phyloP scores from a whole-genome alignment of 257 asterid genomes.

The Verbena officinalis region DNA sequence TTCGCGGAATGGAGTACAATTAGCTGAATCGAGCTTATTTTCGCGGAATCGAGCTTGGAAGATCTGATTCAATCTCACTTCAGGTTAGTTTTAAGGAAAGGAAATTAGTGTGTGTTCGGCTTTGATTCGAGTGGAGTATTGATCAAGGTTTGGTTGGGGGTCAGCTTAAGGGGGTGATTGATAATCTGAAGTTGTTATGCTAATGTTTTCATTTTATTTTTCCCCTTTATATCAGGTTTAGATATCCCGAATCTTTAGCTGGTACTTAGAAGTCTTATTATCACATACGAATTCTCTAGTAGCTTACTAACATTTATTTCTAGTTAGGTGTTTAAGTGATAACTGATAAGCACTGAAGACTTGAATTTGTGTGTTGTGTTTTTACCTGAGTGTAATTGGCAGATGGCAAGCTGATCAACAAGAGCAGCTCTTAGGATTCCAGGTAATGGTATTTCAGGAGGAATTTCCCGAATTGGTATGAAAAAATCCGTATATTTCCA shows the following conservation, averaged over 20 bases:
- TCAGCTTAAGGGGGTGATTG: conserved; percentile 15
- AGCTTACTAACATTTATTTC: conserved; percentile 16
- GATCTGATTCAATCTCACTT: too few relatives aligned
- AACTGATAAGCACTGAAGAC: neutral
- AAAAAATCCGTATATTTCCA: too few relatives aligned
- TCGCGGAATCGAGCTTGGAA: too few relatives aligned
- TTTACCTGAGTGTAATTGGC: conserved; percentile 21
- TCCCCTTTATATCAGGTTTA: neutral
- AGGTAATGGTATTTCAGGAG: too few relatives aligned
- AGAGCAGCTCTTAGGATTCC: too few relatives aligned
- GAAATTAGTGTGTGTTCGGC: too few relatives aligned
- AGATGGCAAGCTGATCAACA: too few relatives aligned
- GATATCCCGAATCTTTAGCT: conserved; percentile 4
- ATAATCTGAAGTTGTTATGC: neutral
- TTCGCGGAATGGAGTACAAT: too few relatives aligned
- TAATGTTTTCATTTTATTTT: neutral
- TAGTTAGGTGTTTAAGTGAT: neutral
- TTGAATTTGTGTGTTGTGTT: neutral
- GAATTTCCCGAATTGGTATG: too few relatives aligned
- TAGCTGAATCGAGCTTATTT: too few relatives aligned
- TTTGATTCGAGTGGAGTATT: too few relatives aligned
- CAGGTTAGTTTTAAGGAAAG: too few relatives aligned
- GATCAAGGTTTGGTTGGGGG: conserved; percentile 8
- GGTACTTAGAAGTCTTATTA: neutral
- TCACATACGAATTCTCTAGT: neutral